Percentiles rank a stretch among this genome's conserved stretches.
phyloP scores from a whole-genome alignment of 768 basidiomycete genomes.

The Mycena alexandri region DNA sequence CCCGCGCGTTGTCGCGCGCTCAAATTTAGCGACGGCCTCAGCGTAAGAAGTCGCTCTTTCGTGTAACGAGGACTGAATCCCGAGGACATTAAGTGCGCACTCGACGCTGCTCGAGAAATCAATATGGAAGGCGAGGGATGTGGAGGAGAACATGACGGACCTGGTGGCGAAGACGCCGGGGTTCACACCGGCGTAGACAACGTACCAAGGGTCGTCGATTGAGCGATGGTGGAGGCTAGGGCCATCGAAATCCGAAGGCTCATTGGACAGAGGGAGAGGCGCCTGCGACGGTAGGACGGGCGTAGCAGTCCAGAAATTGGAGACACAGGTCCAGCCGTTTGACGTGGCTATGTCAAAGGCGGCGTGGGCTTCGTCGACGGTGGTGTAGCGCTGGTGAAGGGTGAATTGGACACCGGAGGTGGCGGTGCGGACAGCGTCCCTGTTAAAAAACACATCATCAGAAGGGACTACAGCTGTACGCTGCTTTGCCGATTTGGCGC shows the following conservation, averaged over 20 bases:
- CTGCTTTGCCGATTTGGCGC: neutral
- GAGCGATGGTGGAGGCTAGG: neutral
- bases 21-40: neutral
- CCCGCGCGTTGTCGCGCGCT: neutral
- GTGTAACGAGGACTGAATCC: neutral
- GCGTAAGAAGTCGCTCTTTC: neutral
- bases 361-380: neutral
- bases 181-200: neutral
- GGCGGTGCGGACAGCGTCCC: neutral
- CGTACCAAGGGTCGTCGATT: neutral
- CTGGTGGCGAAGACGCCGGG: neutral
- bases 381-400: neutral
- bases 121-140: neutral
- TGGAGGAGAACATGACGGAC: neutral
- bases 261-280: neutral
- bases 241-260: neutral
- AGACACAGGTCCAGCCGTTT: neutral
- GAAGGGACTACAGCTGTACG: no score
- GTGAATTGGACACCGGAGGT: neutral
- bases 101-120: neutral
- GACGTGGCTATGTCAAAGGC: neutral
- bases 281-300: neutral
- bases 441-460: neutral
- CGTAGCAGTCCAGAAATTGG: no score
- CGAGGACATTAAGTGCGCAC: neutral